These are phyloP conservation scores for Penicillium bialowiezense DNA, from an alignment of 495 filamentous ascomycete genomes.

Conservation along the genomic window DNA sequence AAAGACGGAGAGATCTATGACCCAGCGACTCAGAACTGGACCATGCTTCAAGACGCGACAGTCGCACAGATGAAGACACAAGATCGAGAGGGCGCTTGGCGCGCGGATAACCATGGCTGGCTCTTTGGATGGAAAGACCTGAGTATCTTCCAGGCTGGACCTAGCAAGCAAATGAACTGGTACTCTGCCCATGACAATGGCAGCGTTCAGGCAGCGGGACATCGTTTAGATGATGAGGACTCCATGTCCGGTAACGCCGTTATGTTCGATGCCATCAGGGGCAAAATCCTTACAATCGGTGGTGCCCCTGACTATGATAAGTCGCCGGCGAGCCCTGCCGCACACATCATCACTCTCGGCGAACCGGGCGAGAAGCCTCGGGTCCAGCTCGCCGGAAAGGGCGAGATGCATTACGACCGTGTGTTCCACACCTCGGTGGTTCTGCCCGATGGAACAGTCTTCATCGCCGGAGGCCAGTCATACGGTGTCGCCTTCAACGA, in stretches of 20 bases:
- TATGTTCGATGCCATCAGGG: slow-evolving; percentile 55
- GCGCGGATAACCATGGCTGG: slow-evolving; percentile 43
- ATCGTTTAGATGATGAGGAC: slow-evolving; percentile 42
- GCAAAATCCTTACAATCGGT: slow-evolving; percentile 54
- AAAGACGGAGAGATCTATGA: slow-evolving; percentile 60
- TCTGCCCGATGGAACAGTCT: slow-evolving; percentile 55
- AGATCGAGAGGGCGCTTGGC: slow-evolving; percentile 35
- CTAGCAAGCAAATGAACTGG: slow-evolving; percentile 43
- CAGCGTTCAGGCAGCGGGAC: slow-evolving; percentile 26
- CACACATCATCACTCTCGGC: slow-evolving; percentile 49
- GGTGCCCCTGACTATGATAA: slow-evolving; percentile 46
- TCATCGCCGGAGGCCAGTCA: slow-evolving; percentile 54
- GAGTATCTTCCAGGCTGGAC: slow-evolving; percentile 56
- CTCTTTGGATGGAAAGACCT: slow-evolving; percentile 56
- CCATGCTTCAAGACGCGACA: slow-evolving; percentile 30
- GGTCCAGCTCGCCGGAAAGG: slow-evolving; percentile 23
- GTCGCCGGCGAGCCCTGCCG: slow-evolving; percentile 35
- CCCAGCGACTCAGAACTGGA: slow-evolving; percentile 35
- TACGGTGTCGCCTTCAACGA: slow-evolving; percentile 50
- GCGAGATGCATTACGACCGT: slow-evolving; percentile 43
- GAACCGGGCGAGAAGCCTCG: slow-evolving; percentile 15
- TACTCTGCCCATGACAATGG: slow-evolving; percentile 44
- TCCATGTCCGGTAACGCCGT: slow-evolving; percentile 52
- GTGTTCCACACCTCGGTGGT: slow-evolving; percentile 54
- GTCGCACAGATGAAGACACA: slow-evolving; percentile 50